Conservation (phyloP, 169 alveolate genomes). For the Cryptosporidium sp. region DNA sequence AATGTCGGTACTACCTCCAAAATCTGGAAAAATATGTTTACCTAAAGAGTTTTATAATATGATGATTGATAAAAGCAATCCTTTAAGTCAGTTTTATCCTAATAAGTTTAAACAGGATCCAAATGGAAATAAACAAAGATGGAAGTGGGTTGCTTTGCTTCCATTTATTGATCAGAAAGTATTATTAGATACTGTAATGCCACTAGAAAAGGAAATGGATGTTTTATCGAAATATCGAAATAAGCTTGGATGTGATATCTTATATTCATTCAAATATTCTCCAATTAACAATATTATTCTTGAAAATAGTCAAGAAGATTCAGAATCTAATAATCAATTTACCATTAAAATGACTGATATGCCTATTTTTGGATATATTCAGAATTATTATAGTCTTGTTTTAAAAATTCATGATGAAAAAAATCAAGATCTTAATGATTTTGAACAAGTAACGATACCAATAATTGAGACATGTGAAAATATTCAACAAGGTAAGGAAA, state of each 20-base stretch:
- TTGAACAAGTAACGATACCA: constrained; percentile 31
- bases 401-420: constrained; percentile 7
- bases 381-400: not conserved
- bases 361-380: constrained; percentile 34
- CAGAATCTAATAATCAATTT: not conserved
- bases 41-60: constrained; percentile 86
- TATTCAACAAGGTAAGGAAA: constrained; percentile 8
- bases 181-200: constrained; percentile 80
- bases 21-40: constrained; percentile 90
- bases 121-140: constrained; percentile 84
- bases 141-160: constrained; percentile 88
- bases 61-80: constrained; percentile 82
- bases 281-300: constrained; percentile 2
- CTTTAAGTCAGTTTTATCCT: constrained; percentile 85
- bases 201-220: constrained; percentile 81
- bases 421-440: not conserved
- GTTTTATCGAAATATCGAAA: constrained; percentile 82
- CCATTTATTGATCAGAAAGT: constrained; percentile 88
- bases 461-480: constrained; percentile 20
- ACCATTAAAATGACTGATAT: not conserved
- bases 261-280: constrained; percentile 34
- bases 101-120: constrained; percentile 85
- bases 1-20: constrained; percentile 96
- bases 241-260: constrained; percentile 73
- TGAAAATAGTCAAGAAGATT: not conserved